These are phyloP conservation scores for Coffea eugenioides DNA, from an alignment of 257 asterid species.

Conservation along the genomic window DNA sequence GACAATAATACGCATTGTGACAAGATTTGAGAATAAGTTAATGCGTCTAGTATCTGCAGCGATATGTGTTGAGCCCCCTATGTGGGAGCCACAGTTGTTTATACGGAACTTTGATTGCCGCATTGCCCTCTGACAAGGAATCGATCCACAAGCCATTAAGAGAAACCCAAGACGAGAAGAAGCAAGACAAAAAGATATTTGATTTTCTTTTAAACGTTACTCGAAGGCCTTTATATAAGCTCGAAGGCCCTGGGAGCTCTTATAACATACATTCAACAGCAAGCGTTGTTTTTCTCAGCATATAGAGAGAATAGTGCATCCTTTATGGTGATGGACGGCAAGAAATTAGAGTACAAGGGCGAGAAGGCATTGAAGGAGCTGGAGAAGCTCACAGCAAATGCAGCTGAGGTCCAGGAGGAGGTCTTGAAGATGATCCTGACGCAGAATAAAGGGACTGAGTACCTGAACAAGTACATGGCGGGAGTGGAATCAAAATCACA, in stretches of 20 bases:
- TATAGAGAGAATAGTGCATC: neutral
- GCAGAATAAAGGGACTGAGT: conserved; percentile 54
- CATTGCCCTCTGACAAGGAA: neutral
- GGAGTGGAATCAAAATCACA: conserved; percentile 24
- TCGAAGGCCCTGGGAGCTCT: neutral
- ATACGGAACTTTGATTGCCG: neutral
- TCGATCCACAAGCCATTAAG: neutral
- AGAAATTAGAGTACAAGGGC: conserved; percentile 77
- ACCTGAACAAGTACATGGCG: conserved; percentile 41
- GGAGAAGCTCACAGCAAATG: conserved; percentile 47
- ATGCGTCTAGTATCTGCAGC: neutral
- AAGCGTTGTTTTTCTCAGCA: neutral
- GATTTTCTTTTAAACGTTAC: neutral
- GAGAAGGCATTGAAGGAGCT: conserved; percentile 57
- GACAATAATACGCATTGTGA: neutral
- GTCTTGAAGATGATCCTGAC: conserved; percentile 46
- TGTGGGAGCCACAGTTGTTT: neutral
- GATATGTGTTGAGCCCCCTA: neutral
- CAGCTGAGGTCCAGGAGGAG: conserved; percentile 56
- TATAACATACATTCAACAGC: conserved; percentile 11
- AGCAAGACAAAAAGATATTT: neutral
- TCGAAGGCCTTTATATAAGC: conserved; percentile 14
- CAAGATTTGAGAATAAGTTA: neutral
- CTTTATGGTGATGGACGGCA: conserved; percentile 46
- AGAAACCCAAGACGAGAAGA: neutral